Conservation (phyloP, 2,329 filamentous ascomycete species). For the Colletotrichum somersetense region DNA sequence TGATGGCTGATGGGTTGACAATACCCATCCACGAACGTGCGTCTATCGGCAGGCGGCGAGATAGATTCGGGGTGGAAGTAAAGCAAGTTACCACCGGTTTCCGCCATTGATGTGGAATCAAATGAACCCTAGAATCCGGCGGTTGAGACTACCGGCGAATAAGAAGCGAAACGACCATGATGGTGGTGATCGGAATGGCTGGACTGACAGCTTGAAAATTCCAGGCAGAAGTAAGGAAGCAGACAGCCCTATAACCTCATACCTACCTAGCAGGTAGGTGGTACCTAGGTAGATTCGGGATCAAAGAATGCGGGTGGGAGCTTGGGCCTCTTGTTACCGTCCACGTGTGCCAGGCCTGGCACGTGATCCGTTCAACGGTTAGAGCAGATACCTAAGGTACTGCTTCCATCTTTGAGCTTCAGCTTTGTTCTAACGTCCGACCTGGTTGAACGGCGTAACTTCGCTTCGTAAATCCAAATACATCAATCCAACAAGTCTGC, state of each 20-base stretch:
- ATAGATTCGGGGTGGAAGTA: background rate
- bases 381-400: constrained; percentile 19
- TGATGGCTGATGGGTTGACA: background rate
- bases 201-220: constrained; percentile 5
- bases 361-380: constrained; percentile 31
- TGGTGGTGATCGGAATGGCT: constrained; percentile 1
- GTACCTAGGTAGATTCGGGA: too few relatives aligned
- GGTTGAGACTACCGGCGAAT: background rate
- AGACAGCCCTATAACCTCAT: background rate
- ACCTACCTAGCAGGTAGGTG: background rate
- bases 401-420: constrained; percentile 8
- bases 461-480: background rate
- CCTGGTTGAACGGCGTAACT: background rate
- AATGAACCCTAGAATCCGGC: background rate
- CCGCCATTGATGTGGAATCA: background rate
- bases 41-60: background rate
- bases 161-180: background rate
- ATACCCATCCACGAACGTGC: background rate
- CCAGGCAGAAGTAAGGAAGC: background rate
- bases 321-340: constrained; percentile 13
- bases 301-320: constrained; percentile 18
- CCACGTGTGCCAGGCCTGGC: background rate
- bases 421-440: constrained; percentile 35
- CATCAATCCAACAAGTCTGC: too few relatives aligned
- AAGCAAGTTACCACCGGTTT: background rate